Percentiles rank a stretch among this genome's conserved stretches.
These are phyloP conservation scores for Coemansia sp. DNA, from an alignment of 192 early-diverging fungal genomes.

Conservation along the genomic window DNA sequence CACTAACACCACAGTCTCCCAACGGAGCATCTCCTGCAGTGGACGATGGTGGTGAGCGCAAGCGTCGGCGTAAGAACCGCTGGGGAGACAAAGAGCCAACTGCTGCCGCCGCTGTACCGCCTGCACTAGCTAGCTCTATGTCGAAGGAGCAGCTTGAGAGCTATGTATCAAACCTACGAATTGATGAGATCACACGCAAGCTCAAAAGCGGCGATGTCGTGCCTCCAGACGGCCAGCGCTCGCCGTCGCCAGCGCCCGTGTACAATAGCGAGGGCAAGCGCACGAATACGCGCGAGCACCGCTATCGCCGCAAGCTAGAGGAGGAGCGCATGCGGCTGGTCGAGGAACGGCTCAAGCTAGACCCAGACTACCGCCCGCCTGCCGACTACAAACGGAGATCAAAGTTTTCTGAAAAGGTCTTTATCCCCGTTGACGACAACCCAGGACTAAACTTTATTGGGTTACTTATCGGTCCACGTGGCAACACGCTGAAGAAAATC, in stretches of 20 bases:
- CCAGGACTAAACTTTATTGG: constrained; percentile 99
- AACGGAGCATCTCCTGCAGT: neutral
- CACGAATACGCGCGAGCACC: constrained; percentile 90
- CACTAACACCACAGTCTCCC: neutral
- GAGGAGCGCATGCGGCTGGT: constrained; percentile 90
- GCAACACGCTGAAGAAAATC: constrained; percentile 95
- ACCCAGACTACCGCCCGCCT: constrained; percentile 86
- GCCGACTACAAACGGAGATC: constrained; percentile 84
- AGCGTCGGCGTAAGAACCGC: constrained; percentile 76
- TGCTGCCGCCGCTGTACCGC: constrained; percentile 76
- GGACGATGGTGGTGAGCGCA: constrained; percentile 55
- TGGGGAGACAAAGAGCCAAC: constrained; percentile 83
- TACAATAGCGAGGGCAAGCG: constrained; percentile 95
- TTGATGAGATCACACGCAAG: constrained; percentile 88
- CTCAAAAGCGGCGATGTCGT: constrained; percentile 80
- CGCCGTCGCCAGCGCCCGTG: constrained; percentile 92
- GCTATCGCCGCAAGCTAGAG: constrained; percentile 89
- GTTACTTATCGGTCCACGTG: constrained; percentile 92
- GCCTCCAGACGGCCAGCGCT: constrained; percentile 69
- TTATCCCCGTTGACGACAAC: constrained; percentile 92
- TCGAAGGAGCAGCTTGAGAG: constrained; percentile 75
- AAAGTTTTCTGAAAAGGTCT: constrained; percentile 88
- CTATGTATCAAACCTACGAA: constrained; percentile 71
- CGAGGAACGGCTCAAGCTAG: constrained; percentile 70
- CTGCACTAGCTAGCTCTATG: constrained; percentile 75